Base-by-base conservation (phyloP, 2,329 filamentous ascomycete genomes). In the Atkinsonella hypoxylon region DNA sequence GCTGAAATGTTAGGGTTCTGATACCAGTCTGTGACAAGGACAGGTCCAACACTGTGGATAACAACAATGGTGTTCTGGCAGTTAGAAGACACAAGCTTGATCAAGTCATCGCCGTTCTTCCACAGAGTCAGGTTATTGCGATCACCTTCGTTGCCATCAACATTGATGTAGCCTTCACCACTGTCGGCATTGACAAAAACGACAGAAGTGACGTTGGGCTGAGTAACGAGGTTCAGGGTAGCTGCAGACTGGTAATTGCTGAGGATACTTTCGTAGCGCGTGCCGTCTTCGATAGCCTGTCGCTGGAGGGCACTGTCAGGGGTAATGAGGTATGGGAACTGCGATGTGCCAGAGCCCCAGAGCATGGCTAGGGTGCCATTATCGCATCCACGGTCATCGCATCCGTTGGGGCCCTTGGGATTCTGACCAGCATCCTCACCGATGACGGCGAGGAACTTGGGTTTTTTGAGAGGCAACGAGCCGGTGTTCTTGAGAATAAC, bases 1-100 rank as follows among this genome's bases (percentile, higher is more conserved):
- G 87, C 89, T 1, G 87, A 89, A 46, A 95, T 75, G 66, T 95
- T 95, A 36, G 81, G 78, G 66, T 81, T 82, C 48, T 86, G 70
- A 59, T 86, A 82, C 76, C 82, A 91, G 10, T 87, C 79, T 12
- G 82, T 79, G 22, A 96, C 68, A 1, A 94, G 70, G 4, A 94
- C 86, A 1, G 90, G 81, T 0, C 89, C 89, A 3, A 83, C 79
- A 1, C 86, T 89, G 71, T 97, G 91, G 53, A 97, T 84, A 51
- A 96, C 81, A 15, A 97, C 87, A 53, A 97, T 85, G 12, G 89
- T 95, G 75, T 96, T 95, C 70, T 84, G 82, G 74, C 85, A 90
- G 54, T 81, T 64, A 8, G 81, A 75, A 1, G 88, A 82, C 11
- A 95, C 87, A 45, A 85, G 89, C 67, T 85, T 78, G 68, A 97